These are phyloP conservation scores for Alternaria ethzedia DNA, from an alignment of 2,329 filamentous ascomycete genomes.

Conservation along the genomic window DNA sequence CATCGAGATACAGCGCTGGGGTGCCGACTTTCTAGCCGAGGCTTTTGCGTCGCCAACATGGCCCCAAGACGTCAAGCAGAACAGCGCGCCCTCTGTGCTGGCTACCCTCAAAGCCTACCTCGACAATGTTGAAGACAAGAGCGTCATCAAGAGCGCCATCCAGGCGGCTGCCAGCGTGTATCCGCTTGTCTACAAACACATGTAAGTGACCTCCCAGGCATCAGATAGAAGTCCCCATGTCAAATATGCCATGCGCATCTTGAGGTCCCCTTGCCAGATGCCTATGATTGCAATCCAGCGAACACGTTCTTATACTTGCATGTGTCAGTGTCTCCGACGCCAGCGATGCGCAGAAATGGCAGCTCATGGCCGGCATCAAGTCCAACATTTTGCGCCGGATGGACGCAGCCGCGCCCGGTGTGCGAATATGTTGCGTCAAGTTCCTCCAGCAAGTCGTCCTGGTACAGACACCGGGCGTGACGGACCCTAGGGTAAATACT, in stretches of 20 bases:
- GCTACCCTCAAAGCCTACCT: conserved; percentile 68
- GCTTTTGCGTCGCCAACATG: conserved; percentile 93
- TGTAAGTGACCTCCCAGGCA: conserved; percentile 68
- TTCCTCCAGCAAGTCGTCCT: conserved; percentile 94
- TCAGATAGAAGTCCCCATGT: conserved; percentile 31
- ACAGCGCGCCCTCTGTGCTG: conserved; percentile 76
- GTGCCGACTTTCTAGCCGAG: conserved; percentile 92
- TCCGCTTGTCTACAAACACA: conserved; percentile 88
- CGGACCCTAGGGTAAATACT: conserved; percentile 78
- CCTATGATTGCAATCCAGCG: conserved; percentile 23
- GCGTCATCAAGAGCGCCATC: conserved; percentile 84
- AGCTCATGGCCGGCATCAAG: conserved; percentile 87
- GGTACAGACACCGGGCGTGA: conserved; percentile 84
- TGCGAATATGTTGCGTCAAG: conserved; percentile 95
- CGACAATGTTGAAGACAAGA: conserved; percentile 69
- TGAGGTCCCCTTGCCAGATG: conserved; percentile 18
- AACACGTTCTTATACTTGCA: conserved; percentile 43
- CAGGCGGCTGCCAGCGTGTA: conserved; percentile 93
- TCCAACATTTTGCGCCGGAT: conserved; percentile 85
- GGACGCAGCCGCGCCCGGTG: conserved; percentile 77
- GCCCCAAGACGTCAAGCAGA: conserved; percentile 77
- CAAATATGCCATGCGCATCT: conserved; percentile 22
- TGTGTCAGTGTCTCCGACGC: conserved; percentile 79
- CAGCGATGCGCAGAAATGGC: conserved; percentile 82
- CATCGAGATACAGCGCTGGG: conserved; percentile 91